Percentiles rank a stretch among this genome's conserved stretches.
Evolutionary conservation across 805 yeast species (phyloP).

Genomic region (Clavispora phyllophila): DNA sequence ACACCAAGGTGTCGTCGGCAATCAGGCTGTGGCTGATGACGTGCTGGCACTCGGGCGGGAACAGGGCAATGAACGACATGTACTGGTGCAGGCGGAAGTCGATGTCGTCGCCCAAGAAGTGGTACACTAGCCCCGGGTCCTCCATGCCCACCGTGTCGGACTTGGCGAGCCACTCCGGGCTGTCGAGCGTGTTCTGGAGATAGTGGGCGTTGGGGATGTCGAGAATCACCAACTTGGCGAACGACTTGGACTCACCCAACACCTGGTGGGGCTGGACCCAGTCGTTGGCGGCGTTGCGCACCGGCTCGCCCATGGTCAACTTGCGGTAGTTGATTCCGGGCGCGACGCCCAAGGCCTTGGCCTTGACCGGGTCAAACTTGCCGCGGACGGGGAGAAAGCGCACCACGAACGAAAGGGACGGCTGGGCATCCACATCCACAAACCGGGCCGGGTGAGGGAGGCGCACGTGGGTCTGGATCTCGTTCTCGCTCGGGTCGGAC

Average conservation of each 20-base stretch:
- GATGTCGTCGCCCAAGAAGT: constrained; percentile 64
- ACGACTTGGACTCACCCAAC: constrained; percentile 52
- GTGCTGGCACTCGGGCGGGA: constrained; percentile 52
- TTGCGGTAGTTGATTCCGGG: constrained; percentile 55
- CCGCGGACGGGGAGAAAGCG: constrained; percentile 69
- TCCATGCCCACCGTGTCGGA: constrained; percentile 27
- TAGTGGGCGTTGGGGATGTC: constrained; percentile 64
- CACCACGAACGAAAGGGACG: constrained; percentile 64
- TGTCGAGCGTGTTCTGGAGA: constrained; percentile 23
- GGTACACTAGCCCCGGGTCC: constrained; percentile 58
- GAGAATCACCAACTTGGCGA: constrained; percentile 58
- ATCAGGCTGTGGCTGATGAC: constrained; percentile 67
- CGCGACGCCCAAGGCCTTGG: constrained; percentile 64
- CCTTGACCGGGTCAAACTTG: constrained; percentile 61
- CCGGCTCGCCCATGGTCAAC: constrained; percentile 55
- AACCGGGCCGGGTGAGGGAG: constrained; percentile 22
- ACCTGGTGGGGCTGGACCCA: constrained; percentile 66
- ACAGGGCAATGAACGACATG: constrained; percentile 45
- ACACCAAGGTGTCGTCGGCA: constrained; percentile 57
- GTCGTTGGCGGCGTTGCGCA: constrained; percentile 56
- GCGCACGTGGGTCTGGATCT: constrained; percentile 33
- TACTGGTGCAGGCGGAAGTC: constrained; percentile 42
- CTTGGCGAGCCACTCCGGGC: constrained; percentile 28
- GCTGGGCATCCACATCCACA: constrained; percentile 27
- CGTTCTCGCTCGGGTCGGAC: constrained; percentile 33